phyloP scores from a whole-genome alignment of 108 stramenopile species.

The Cyclotella kingstonii region DNA sequence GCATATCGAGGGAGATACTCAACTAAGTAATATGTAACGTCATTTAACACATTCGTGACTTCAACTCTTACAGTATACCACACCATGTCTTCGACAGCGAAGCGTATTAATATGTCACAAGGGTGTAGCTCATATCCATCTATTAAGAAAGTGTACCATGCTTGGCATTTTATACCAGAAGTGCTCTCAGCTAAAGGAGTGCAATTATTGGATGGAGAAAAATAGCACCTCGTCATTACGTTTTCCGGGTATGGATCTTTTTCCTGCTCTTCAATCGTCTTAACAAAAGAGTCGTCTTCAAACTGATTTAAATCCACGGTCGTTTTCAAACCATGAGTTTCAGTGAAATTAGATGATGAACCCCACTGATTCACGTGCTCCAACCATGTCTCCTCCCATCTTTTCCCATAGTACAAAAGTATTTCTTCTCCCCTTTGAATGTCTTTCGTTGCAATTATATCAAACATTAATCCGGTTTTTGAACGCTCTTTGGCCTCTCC shows the following conservation, averaged over 20 bases:
- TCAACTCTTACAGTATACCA: background rate
- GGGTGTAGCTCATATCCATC: background rate
- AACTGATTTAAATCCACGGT: conserved; percentile 6
- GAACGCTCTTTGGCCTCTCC: conserved; percentile 4
- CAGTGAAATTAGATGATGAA: conserved; percentile 10
- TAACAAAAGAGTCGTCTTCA: conserved; percentile 14
- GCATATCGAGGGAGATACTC: conserved; percentile 21
- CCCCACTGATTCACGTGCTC: conserved; percentile 46
- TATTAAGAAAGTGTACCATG: background rate
- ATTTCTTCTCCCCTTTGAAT: conserved; percentile 37
- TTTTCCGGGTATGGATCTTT: conserved; percentile 52
- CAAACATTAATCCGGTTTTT: conserved; percentile 40
- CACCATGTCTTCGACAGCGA: conserved; percentile 5
- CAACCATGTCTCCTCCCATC: conserved; percentile 19
- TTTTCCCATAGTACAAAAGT: background rate
- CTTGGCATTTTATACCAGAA: background rate
- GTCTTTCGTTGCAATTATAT: conserved; percentile 53
- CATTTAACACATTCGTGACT: background rate
- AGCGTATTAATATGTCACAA: conserved; percentile 8
- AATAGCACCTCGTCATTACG: conserved; percentile 56
- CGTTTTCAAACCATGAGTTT: conserved; percentile 9
- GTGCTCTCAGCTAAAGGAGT: background rate
- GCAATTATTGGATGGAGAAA: conserved; percentile 2
- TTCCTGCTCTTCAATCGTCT: conserved; percentile 57
- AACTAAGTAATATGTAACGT: conserved; percentile 2